phyloP scores from a whole-genome alignment of 208 protist genomes.

The Wallacemonas collosoma region DNA sequence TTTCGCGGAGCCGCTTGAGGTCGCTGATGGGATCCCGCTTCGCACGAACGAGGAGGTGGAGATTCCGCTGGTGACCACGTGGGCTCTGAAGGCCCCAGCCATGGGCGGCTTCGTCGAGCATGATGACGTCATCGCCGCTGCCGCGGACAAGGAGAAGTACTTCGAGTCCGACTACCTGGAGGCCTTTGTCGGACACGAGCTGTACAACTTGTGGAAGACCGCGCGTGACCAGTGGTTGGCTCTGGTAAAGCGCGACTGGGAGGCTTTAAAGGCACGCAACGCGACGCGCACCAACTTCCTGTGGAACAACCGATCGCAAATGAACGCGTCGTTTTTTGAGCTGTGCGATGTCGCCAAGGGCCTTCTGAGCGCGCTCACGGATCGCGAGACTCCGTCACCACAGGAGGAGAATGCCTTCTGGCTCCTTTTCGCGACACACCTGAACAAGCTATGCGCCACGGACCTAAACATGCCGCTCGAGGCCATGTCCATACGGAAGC shows the following conservation, averaged over 20 bases:
- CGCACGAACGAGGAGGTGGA: constrained; percentile 44
- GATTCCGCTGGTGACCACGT: constrained; percentile 30
- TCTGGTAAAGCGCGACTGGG: constrained; percentile 67
- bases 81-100: constrained; percentile 17
- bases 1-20: constrained; percentile 67
- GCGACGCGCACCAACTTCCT: constrained; percentile 59
- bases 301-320: constrained; percentile 85
- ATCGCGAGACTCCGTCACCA: constrained; percentile 47
- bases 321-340: constrained; percentile 89
- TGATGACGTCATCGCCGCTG: constrained; percentile 27
- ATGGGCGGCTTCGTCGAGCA: constrained; percentile 66
- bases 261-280: constrained; percentile 33
- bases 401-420: constrained; percentile 76
- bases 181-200: constrained; percentile 35
- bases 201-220: constrained; percentile 68
- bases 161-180: constrained; percentile 46
- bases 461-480: constrained; percentile 67
- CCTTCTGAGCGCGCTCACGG: constrained; percentile 65
- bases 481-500: constrained; percentile 78
- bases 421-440: constrained; percentile 68
- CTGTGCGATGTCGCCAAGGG: constrained; percentile 87
- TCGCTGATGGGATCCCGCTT: constrained; percentile 48
- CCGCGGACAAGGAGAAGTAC: constrained; percentile 44
- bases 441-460: constrained; percentile 42
- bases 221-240: constrained; percentile 60